A percentile compares a stretch with the other conserved stretches of the same genome.
Evolutionary conservation across 768 basidiomycete species (phyloP).

Genomic region (Boletus tomentosulus): DNA sequence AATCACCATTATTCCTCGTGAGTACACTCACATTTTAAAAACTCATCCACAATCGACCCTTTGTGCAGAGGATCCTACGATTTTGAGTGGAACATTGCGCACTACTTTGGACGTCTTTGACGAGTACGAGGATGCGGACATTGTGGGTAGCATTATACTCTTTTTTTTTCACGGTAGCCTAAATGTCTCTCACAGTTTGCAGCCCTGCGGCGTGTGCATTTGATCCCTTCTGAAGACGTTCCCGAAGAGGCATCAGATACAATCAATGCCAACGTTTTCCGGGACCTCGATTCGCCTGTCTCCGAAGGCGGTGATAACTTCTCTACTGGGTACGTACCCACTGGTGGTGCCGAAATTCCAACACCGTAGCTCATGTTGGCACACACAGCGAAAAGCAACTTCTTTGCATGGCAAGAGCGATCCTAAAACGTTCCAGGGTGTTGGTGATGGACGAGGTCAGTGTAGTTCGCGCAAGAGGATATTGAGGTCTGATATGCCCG

Average conservation of each 20-base stretch:
- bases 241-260: constrained; percentile 35
- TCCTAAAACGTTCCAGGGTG: constrained; percentile 71
- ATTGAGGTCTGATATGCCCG: constrained; percentile 1
- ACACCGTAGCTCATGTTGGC: constrained; percentile 1
- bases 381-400: constrained; percentile 67
- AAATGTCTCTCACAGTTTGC: constrained; percentile 51
- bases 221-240: constrained; percentile 59
- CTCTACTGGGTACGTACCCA: constrained; percentile 60
- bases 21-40: constrained; percentile 20
- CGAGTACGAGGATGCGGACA: constrained; percentile 80
- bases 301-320: constrained; percentile 90
- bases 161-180: background rate
- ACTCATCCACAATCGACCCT: background rate
- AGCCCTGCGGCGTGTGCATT: constrained; percentile 77
- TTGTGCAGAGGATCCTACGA: constrained; percentile 77
- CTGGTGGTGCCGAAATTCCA: background rate
- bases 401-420: constrained; percentile 86
- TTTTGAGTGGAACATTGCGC: constrained; percentile 77
- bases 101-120: constrained; percentile 82
- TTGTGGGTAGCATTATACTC: constrained; percentile 43
- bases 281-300: constrained; percentile 66
- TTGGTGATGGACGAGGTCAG: constrained; percentile 82
- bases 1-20: constrained; percentile 74
- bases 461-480: background rate
- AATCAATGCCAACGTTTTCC: constrained; percentile 73